A percentile compares a stretch with the other conserved stretches of the same genome.
Conservation (phyloP, 2,329 filamentous ascomycete genomes). For the Lecanicillium sp. region DNA sequence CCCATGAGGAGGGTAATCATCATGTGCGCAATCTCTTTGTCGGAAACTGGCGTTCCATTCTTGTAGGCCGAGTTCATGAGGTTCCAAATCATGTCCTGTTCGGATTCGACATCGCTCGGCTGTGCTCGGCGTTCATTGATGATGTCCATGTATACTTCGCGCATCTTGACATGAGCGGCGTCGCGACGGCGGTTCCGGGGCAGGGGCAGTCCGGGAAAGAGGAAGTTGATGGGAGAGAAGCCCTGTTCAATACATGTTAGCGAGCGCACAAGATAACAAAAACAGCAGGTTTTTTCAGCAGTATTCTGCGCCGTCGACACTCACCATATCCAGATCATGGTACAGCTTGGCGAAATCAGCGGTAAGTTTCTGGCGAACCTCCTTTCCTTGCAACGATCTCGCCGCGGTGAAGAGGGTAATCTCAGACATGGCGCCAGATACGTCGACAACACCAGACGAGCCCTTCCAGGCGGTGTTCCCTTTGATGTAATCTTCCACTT, state of each 20-base stretch:
- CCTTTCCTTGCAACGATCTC: conserved; percentile 77
- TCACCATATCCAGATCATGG: conserved; percentile 83
- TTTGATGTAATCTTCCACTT: conserved; percentile 68
- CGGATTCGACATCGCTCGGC: conserved; percentile 39
- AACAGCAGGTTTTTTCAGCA: too few species aligned
- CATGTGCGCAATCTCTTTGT: conserved; percentile 81
- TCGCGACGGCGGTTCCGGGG: conserved; percentile 84
- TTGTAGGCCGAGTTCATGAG: conserved; percentile 83
- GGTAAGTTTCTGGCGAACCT: conserved; percentile 74
- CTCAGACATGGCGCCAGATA: conserved; percentile 70
- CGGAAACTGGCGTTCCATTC: conserved; percentile 68
- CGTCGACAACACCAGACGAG: conserved; percentile 59
- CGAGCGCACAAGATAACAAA: too few species aligned
- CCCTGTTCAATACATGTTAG: too few species aligned
- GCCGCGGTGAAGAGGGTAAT: conserved; percentile 88
- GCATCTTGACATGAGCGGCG: conserved; percentile 69
- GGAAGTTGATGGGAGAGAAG: conserved; percentile 84
- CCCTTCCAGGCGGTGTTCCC: conserved; percentile 58
- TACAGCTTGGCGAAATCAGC: conserved; percentile 73
- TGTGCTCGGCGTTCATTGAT: conserved; percentile 60
- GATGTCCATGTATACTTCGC: conserved; percentile 74
- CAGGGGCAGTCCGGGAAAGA: conserved; percentile 78
- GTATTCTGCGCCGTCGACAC: too few species aligned
- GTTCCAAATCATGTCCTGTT: conserved; percentile 80
- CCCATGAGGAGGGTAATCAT: conserved; percentile 93